Evolutionary conservation across 2,329 filamentous ascomycete species (phyloP), one percentile per base, ranked within the genome.

Genomic region (Fusarium musae): DNA sequence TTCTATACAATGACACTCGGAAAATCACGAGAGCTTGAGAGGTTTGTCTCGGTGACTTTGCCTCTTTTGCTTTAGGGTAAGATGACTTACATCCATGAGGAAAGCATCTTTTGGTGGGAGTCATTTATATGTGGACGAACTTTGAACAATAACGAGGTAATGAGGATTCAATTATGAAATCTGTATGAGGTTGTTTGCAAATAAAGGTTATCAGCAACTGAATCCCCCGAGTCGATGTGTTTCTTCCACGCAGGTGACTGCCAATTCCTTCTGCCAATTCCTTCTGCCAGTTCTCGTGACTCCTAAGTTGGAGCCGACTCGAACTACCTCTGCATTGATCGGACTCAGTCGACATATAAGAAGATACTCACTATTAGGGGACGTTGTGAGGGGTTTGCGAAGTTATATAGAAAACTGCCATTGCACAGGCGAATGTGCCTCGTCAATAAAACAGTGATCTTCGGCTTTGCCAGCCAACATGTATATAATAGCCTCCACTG

Each of bases 381-480:
- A 4, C 3, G 7, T 5, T n/a, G 4, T 3, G 19, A 28, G 19
- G 17, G 13, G 13, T 7, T 28, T 16, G 19, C 5, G 12, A 23
- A 53, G 19, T 23, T 40, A n/a, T 30, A 28, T 12, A 28, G 23
- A 40, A 30, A 26, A 40, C 19, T 40, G 34, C 12, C 6, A 40
- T 21, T 21, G 50, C 50, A 39, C 16, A 36, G 16, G 17, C n/a
- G 49, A 54, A 30, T 40, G 34, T 28, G 34, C 13, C 13, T n/a
- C 12, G 19, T 30, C 19, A 40, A 40, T 54, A 10, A 28, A 40
- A n/a, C 34, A 40, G 23, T 21, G 34, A 40, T 21, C 19, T 40
- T 26, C 23, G 28, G 34, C 19, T 40, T 40, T 17, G 8, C 19
- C 10, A n/a, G 19, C 19, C 19, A 21, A n/a, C 19, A 40, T 10